Evolutionary conservation across 1,284 basidiomycete genomes (phyloP).

Genomic region (Leccinum solheimii): DNA sequence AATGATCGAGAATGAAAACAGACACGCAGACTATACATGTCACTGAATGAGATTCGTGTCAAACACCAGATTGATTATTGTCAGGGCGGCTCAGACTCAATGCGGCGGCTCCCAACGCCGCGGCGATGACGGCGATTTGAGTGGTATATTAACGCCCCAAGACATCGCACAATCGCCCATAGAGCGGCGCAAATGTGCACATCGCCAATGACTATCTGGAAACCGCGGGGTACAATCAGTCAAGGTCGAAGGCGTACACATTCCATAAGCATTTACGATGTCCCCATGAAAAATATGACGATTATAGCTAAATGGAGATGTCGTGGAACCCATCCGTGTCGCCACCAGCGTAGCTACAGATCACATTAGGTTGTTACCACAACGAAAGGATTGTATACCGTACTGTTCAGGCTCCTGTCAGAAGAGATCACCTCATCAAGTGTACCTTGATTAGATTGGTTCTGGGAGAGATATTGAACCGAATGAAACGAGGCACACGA

Average conservation of each 20-base stretch:
- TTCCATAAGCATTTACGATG: conserved; percentile 50
- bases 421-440: neutral
- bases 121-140: conserved; percentile 66
- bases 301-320: conserved; percentile 6
- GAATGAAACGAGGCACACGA: conserved; percentile 71
- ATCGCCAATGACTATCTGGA: conserved; percentile 71
- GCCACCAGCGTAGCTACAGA: conserved; percentile 52
- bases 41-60: conserved; percentile 65
- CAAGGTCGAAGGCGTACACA: neutral
- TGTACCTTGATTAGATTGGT: conserved; percentile 1
- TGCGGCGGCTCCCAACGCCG: conserved; percentile 66
- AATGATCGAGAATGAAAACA: conserved; percentile 22
- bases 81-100: conserved; percentile 43
- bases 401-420: conserved; percentile 57
- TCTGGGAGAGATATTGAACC: conserved; percentile 46
- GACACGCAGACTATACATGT: conserved; percentile 76
- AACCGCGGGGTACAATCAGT: conserved; percentile 3
- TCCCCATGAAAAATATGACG: conserved; percentile 42
- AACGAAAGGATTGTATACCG: conserved; percentile 24
- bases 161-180: conserved; percentile 77
- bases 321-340: conserved; percentile 41
- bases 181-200: conserved; percentile 80
- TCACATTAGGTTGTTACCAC: conserved; percentile 7
- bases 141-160: conserved; percentile 70
- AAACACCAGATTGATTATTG: conserved; percentile 15